phyloP scores from a whole-genome alignment of 116 monocot genomes.

The Cymodocea nodosa region DNA sequence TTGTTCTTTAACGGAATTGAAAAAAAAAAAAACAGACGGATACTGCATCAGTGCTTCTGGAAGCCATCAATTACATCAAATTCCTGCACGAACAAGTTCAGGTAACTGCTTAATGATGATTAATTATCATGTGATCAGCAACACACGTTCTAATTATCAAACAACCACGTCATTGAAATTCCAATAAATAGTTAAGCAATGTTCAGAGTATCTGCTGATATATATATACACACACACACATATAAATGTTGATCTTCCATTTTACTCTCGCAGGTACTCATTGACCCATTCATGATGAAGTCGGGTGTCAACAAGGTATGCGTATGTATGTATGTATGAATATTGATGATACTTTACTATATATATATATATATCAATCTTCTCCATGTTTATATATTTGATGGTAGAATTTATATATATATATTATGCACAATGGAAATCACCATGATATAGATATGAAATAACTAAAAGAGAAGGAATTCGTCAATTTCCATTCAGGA shows the following conservation, averaged over 20 bases:
- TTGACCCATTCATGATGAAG: constrained; percentile 79
- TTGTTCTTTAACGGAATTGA: neutral
- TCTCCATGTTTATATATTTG: too few relatives aligned
- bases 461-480: neutral
- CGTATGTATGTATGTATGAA: constrained; percentile 10
- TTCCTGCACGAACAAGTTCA: constrained; percentile 84
- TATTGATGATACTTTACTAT: neutral
- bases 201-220: too few relatives aligned
- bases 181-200: too few relatives aligned
- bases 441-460: too few relatives aligned
- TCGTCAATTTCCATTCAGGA: constrained; percentile 24
- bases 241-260: neutral
- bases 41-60: constrained; percentile 79
- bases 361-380: neutral
- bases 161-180: too few relatives aligned
- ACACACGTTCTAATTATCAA: too few relatives aligned
- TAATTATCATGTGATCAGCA: too few relatives aligned
- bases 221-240: too few relatives aligned
- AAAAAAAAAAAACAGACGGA: constrained; percentile 49
- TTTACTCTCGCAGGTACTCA: constrained; percentile 47
- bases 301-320: constrained; percentile 50
- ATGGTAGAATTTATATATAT: too few relatives aligned
- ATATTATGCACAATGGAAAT: too few relatives aligned
- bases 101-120: constrained; percentile 15
- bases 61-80: constrained; percentile 73